Conservation (phyloP, 257 asterid species). For the Solanum chaucha region DNA sequence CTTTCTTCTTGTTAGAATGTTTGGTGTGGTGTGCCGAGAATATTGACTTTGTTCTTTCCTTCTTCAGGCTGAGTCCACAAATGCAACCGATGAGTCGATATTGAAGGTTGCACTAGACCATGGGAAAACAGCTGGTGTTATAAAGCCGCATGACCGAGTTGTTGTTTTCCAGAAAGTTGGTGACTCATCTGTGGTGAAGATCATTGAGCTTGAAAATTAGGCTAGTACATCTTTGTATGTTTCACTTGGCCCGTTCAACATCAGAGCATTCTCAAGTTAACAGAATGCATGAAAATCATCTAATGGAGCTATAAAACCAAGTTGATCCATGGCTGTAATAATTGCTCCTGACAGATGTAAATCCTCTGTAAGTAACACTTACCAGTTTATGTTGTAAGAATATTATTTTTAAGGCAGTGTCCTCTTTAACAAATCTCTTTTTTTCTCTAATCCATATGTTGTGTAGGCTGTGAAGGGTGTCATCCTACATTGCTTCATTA, state of each 20-base stretch:
- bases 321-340: not conserved
- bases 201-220: constrained; percentile 84
- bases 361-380: not conserved
- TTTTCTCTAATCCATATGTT: not conserved
- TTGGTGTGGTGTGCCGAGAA: not conserved
- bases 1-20: not conserved
- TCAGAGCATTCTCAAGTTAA: not conserved
- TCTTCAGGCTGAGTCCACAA: constrained; percentile 70
- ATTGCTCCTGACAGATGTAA: not conserved
- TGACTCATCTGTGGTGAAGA: constrained; percentile 87
- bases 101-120: constrained; percentile 91
- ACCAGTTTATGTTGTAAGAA: not conserved
- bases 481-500: not conserved
- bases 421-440: not conserved
- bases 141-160: constrained; percentile 79
- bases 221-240: not conserved
- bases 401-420: not conserved
- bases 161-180: constrained; percentile 95
- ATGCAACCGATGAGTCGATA: constrained; percentile 66
- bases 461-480: not conserved
- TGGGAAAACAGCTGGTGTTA: constrained; percentile 73
- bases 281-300: not conserved
- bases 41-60: not conserved
- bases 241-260: not conserved
- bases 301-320: not conserved